phyloP scores from a whole-genome alignment of 2,329 filamentous ascomycete species.

The Pezicula radicicola region DNA sequence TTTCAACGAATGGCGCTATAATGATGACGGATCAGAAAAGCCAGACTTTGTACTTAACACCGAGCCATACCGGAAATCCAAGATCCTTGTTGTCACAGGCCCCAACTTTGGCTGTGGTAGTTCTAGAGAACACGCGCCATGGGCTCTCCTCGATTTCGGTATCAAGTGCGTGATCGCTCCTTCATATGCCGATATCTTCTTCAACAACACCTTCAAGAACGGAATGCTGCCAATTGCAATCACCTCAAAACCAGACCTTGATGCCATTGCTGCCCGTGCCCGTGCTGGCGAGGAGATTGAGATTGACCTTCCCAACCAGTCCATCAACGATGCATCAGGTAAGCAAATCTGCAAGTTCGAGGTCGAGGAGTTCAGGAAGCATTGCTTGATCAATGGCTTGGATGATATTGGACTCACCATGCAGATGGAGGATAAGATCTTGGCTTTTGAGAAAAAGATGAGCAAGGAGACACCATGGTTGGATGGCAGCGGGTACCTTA shows the following conservation, averaged over 20 bases:
- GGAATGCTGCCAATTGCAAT: slow-evolving; percentile 91
- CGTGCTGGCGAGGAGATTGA: slow-evolving; percentile 79
- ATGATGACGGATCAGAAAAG: slow-evolving; percentile 70
- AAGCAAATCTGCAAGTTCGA: slow-evolving; percentile 76
- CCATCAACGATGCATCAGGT: slow-evolving; percentile 73
- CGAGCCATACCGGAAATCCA: slow-evolving; percentile 77
- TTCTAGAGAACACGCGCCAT: slow-evolving; percentile 92
- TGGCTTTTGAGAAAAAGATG: slow-evolving; percentile 75
- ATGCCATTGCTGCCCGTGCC: slow-evolving; percentile 73
- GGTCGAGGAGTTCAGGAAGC: slow-evolving; percentile 89
- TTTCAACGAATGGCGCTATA: slow-evolving; percentile 82
- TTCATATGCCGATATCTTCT: slow-evolving; percentile 92
- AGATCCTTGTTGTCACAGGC: slow-evolving; percentile 89
- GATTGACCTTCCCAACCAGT: slow-evolving; percentile 82
- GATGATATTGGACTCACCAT: slow-evolving; percentile 96
- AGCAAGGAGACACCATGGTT: slow-evolving; percentile 83
- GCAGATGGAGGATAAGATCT: slow-evolving; percentile 87
- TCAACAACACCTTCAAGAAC: slow-evolving; percentile 99
- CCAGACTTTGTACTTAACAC: slow-evolving; percentile 85
- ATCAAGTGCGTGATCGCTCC: slow-evolving; percentile 92
- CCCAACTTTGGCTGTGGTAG: slow-evolving; percentile 94
- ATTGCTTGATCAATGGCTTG: slow-evolving; percentile 88
- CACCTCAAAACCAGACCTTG: slow-evolving; percentile 61
- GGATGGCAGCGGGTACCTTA: slow-evolving; percentile 80
- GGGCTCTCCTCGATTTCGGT: slow-evolving; percentile 94